These are phyloP conservation scores for Lodderomyces pseudojiufengensis DNA, from an alignment of 1,139 yeast species.

Conservation along the genomic window DNA sequence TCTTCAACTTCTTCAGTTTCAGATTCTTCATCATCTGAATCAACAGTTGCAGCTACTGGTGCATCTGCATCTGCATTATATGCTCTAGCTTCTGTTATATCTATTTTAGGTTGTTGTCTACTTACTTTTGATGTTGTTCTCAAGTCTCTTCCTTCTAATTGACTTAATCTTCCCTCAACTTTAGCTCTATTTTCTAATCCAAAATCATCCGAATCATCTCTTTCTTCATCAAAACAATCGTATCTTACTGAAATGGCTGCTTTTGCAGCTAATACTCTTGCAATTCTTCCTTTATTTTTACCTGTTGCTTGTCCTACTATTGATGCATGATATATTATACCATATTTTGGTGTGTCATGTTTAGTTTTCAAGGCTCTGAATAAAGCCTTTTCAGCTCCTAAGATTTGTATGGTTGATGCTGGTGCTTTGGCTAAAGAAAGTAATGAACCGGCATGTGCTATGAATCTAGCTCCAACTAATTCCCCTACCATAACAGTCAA, in stretches of 20 bases:
- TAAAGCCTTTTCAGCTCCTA: constrained; percentile 98
- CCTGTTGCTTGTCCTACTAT: constrained; percentile 95
- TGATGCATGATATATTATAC: constrained; percentile 94
- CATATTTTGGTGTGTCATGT: constrained; percentile 98
- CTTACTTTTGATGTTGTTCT: constrained; percentile 76
- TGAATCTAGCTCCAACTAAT: constrained; percentile 96
- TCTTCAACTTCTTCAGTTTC: constrained; percentile 35
- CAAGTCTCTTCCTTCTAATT: constrained; percentile 90
- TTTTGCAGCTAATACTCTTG: constrained; percentile 97
- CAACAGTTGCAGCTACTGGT: constrained; percentile 40
- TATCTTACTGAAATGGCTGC: constrained; percentile 95
- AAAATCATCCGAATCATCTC: constrained; percentile 90
- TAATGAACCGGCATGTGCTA: constrained; percentile 97
- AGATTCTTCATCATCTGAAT: constrained; percentile 48
- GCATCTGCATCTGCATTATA: constrained; percentile 95
- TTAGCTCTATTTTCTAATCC: constrained; percentile 90
- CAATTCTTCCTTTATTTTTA: constrained; percentile 98
- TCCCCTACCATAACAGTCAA: constrained; percentile 96
- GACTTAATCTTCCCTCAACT: constrained; percentile 92
- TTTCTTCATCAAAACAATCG: constrained; percentile 95
- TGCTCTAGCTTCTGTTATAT: constrained; percentile 76
- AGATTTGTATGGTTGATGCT: constrained; percentile 96
- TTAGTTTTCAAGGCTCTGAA: constrained; percentile 98
- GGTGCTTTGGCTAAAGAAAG: constrained; percentile 96
- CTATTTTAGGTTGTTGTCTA: constrained; percentile 79